A percentile compares a stretch with the other conserved stretches of the same genome.
These are phyloP conservation scores for Eudorina sp. DNA, from an alignment of 139 green algal genomes.

Conservation along the genomic window DNA sequence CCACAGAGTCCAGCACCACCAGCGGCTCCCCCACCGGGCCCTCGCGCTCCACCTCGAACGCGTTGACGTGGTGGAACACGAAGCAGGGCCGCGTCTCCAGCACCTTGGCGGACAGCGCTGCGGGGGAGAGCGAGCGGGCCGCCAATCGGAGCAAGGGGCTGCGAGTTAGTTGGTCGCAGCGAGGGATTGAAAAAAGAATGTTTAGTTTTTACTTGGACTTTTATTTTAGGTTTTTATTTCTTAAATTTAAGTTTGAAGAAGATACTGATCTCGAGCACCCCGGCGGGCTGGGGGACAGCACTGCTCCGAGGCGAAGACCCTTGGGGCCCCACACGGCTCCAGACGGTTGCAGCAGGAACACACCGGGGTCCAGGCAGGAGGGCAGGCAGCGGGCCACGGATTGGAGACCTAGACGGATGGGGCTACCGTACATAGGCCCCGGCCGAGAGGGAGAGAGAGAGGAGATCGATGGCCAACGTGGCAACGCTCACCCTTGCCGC, in stretches of 20 bases:
- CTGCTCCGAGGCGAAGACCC: too few relatives aligned
- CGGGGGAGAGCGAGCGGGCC: neutral
- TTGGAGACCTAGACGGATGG: too few relatives aligned
- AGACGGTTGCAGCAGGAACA: too few relatives aligned
- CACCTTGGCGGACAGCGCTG: conserved; percentile 8
- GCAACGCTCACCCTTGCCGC: conserved; percentile 17
- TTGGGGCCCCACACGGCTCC: too few relatives aligned
- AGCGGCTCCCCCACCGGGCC: neutral
- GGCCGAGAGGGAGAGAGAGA: neutral
- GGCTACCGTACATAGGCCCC: neutral
- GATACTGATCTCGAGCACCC: too few relatives aligned
- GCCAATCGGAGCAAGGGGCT: neutral
- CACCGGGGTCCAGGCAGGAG: too few relatives aligned
- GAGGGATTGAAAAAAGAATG: neutral
- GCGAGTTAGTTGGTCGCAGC: neutral
- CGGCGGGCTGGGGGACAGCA: too few relatives aligned
- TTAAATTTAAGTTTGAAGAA: too few relatives aligned
- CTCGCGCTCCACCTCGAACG: conserved; percentile 63
- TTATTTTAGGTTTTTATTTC: too few relatives aligned
- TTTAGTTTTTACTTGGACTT: too few relatives aligned
- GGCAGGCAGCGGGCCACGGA: too few relatives aligned
- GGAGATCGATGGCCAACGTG: neutral
- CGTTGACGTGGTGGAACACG: conserved; percentile 87
- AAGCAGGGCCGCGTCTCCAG: conserved; percentile 70
- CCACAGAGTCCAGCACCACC: conserved; percentile 75